Evolutionary conservation across 164 flowering plant genomes (phyloP), one percentile per base, ranked within the genome.

Genomic region (Stephania cephalantha): DNA sequence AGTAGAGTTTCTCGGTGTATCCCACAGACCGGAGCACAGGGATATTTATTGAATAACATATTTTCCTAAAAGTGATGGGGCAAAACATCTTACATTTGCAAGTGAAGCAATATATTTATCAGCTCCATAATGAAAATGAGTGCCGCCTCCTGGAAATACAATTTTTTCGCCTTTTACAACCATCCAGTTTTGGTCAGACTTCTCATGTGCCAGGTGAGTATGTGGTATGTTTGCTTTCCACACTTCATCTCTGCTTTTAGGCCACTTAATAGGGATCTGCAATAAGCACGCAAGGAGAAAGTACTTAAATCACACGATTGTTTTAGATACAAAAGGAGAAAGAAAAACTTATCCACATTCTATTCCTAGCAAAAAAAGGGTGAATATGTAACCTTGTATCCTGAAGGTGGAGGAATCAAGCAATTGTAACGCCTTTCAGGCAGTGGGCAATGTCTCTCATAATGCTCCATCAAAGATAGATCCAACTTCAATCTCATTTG

Each of bases 101-200:
- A 94, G 80, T 44, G 83, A 83, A 17, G 88, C 83, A 79, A 94
- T 91, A 75, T 93, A 93, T 76, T 93, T 93, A 77, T 80, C 93
- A 70, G 98, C 98, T 81, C 98, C 98, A 83, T 90, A 88, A 67
- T 91, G 97, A 78, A 93, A 93, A 79, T 93, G 97, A 58, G 97
- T 93, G 73, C 98, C 98, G 73, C 98, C 97, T 3, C 98, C 98
- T 31, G 98, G 98, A 77, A 94, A 94, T 18, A 68, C 78, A 71
- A 94, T 90, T 80, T 86, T 90, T 44, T 91, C 93, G 73, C 92
- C 97, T 85, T 86, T 90, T 46, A 92, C 97, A 80, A 90, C 98
- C 98, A 93, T 93, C 98, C 98, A 93, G 79, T 90, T 91, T 83
- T 91, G 95, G 81, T 92, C 97, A 75, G 97, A 92, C 75, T 94